Evolutionary conservation across 176 grass and related monocot genomes (phyloP), one percentile per base, ranked within the genome.

Genomic region (Ampelocalamus luodianensis): DNA sequence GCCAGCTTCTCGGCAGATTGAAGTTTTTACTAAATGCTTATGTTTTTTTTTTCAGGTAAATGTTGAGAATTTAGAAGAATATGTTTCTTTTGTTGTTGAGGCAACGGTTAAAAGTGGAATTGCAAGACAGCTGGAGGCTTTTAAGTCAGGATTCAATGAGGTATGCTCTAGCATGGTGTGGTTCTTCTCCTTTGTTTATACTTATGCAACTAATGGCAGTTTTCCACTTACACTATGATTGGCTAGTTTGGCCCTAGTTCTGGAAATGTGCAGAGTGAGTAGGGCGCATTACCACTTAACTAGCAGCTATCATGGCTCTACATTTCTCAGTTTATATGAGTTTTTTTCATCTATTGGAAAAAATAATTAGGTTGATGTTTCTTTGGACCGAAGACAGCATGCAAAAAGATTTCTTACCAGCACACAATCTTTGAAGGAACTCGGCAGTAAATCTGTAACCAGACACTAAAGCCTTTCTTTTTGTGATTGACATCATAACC

Each of bases 71-170:
- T 90, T 99, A 75, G 92, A 92, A 85, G 91, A 94, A 44, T 99
- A 99, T 78, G 68, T 96, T 79, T 79, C 82, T 36, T 66, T 84
- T 74, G 90, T 91, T 89, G 86, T 92, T 58, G 93, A 96, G 60
- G 93, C 91, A 84, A 96, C 91, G 0, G 78, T 86, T 62, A 93
- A 74, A 90, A 88, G 75, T 79, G 96, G 93, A 59, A 92, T 99
- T 65, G 48, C 70, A 54, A 94, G 83, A 74, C 93, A 99, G 73
- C 23, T 99, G 79, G 92, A 94, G 38, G 88, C 93, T 76, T 99
- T 99, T 65, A 91, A 92, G 55, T 96, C 88, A 64, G 97, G 97
- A 89, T 96, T 99, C 83, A 92, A 91, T 88, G 88, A 99, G 97
- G 97, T 99, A 73, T 90, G 62, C 32, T 64, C 24, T 84, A 50